Conservation (phyloP, 108 stramenopile genomes). For the Pseudonitzschia delicatissima region DNA sequence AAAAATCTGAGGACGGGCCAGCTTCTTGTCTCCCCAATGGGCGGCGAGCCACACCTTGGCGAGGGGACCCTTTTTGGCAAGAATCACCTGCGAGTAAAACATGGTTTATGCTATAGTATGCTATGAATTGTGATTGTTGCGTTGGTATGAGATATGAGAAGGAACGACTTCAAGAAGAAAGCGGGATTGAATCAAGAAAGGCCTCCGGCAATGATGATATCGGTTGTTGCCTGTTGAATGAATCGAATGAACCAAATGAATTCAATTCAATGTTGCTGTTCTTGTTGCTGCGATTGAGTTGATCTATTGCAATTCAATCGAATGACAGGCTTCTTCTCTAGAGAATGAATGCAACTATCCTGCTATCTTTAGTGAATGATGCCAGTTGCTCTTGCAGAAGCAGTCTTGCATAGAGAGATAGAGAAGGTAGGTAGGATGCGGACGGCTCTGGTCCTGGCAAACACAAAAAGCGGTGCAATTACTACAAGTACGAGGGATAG, state of each 20-base stretch:
- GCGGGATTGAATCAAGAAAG: background rate
- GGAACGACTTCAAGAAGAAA: background rate
- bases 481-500: too few relatives aligned
- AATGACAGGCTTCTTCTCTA: background rate
- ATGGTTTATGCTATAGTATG: slow-evolving; percentile 36
- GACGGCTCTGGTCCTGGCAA: background rate
- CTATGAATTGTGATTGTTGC: background rate
- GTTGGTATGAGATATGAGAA: background rate
- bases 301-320: background rate
- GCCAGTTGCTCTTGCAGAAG: background rate
- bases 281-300: background rate
- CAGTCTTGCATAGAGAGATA: background rate
- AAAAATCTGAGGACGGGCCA: slow-evolving; percentile 94
- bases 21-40: slow-evolving; percentile 98
- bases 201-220: background rate
- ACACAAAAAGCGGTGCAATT: background rate
- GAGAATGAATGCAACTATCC: too few relatives aligned
- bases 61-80: slow-evolving; percentile 97
- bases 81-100: slow-evolving; percentile 99
- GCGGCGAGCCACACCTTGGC: slow-evolving; percentile 99
- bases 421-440: background rate
- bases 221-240: background rate
- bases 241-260: background rate
- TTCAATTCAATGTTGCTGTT: background rate
- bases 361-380: too few relatives aligned